Conservation (phyloP, 345 rosid genomes). For the Melaleuca alternifolia region DNA sequence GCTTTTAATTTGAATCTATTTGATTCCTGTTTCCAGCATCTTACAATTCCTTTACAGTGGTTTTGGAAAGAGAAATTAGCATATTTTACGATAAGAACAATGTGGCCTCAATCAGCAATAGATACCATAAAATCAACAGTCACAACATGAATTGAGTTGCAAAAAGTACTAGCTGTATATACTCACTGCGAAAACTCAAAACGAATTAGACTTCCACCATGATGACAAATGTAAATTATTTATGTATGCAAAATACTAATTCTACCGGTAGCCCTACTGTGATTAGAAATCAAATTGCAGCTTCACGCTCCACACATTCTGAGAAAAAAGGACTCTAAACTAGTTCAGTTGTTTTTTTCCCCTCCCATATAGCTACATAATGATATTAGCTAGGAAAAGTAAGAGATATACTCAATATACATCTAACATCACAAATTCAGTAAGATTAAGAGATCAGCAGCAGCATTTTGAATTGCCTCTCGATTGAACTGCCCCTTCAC, state of each 20-base stretch:
- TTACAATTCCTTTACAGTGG: not conserved
- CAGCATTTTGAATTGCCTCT: not conserved
- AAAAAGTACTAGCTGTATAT: not conserved
- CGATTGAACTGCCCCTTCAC: not conserved
- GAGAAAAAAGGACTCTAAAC: not conserved
- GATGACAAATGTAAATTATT: not conserved
- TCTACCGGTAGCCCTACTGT: not conserved
- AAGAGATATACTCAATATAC: not conserved
- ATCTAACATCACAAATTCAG: not conserved
- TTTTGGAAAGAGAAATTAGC: not conserved
- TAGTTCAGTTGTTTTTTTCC: not conserved
- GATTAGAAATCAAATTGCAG: not conserved
- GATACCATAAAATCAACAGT: not conserved
- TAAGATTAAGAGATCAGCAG: not conserved
- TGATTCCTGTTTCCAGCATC: too few relatives aligned
- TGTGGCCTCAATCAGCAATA: not conserved
- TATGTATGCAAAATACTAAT: not conserved
- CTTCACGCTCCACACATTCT: not conserved
- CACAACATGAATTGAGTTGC: not conserved
- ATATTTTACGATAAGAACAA: not conserved
- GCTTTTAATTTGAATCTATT: not conserved
- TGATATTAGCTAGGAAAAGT: not conserved
- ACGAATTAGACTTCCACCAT: not conserved
- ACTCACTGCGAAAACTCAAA: not conserved
- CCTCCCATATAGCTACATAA: not conserved